Conservation (phyloP, 2,329 filamentous ascomycete species). For the Chrysoporthe deuterocubensis region DNA sequence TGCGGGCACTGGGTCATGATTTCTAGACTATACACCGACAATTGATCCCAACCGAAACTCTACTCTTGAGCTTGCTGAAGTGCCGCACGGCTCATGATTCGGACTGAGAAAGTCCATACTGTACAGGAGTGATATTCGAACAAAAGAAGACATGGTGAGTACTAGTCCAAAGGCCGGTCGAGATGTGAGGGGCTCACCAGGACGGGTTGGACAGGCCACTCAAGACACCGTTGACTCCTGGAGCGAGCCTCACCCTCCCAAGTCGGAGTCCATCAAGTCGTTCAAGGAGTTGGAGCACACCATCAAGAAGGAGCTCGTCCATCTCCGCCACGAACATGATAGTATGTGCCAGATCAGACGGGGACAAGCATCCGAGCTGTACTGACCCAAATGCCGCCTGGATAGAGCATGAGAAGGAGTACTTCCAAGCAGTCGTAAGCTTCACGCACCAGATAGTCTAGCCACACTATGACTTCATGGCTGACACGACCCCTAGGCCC, state of each 20-base stretch:
- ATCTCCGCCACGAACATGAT: slow-evolving; percentile 50
- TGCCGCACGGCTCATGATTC: not conserved
- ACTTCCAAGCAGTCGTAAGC: slow-evolving; percentile 54
- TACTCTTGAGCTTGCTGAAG: not conserved
- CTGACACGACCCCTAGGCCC: slow-evolving; percentile 28
- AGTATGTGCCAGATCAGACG: slow-evolving; percentile 39
- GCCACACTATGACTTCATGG: not conserved
- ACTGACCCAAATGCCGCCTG: not conserved
- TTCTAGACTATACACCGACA: not conserved
- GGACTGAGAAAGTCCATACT: not conserved
- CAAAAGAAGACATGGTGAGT: slow-evolving; percentile 18
- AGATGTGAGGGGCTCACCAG: slow-evolving; percentile 9
- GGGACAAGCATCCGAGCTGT: not conserved
- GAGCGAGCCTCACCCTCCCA: slow-evolving; percentile 51
- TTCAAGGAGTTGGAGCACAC: slow-evolving; percentile 54
- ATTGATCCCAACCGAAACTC: not conserved
- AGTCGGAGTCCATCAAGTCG: slow-evolving; percentile 54
- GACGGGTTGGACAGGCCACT: slow-evolving; percentile 45
- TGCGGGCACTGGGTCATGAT: not conserved
- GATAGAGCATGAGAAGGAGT: slow-evolving; percentile 57
- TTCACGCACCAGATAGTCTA: not conserved
- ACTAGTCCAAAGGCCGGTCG: not conserved
- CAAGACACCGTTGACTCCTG: slow-evolving; percentile 55
- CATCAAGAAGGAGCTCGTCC: slow-evolving; percentile 55
- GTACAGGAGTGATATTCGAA: not conserved